phyloP scores from a whole-genome alignment of 192 early-diverging fungal genomes.

The Coemansia sp. region DNA sequence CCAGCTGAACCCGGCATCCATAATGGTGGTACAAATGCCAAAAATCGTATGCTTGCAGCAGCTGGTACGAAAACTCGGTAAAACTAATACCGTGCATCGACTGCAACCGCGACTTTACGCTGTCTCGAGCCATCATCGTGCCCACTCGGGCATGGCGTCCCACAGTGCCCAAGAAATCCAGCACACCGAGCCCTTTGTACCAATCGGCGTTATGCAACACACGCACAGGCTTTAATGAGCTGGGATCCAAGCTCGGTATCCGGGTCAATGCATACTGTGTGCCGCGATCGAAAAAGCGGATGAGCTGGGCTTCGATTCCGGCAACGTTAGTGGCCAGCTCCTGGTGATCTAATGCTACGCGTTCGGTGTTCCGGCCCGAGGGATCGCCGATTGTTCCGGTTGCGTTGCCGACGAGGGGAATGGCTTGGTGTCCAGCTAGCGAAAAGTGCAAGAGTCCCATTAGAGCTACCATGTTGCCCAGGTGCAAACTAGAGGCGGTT shows the following conservation, averaged over 20 bases:
- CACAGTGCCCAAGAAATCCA: slow-evolving; percentile 75
- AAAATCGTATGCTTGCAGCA: slow-evolving; percentile 94
- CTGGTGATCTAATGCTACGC: slow-evolving; percentile 62
- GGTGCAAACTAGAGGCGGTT: slow-evolving; percentile 84
- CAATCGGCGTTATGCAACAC: slow-evolving; percentile 83
- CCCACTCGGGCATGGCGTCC: slow-evolving; percentile 80
- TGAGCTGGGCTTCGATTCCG: slow-evolving; percentile 71
- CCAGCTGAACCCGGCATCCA: slow-evolving; percentile 63
- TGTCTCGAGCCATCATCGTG: slow-evolving; percentile 85
- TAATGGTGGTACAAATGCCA: slow-evolving; percentile 70
- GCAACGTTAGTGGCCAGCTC: slow-evolving; percentile 63
- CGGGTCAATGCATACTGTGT: slow-evolving; percentile 35
- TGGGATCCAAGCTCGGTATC: slow-evolving; percentile 29
- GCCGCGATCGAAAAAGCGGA: slow-evolving; percentile 67
- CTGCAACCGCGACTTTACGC: slow-evolving; percentile 78
- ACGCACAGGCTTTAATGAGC: slow-evolving; percentile 51
- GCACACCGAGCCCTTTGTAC: slow-evolving; percentile 69
- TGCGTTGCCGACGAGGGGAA: slow-evolving; percentile 88
- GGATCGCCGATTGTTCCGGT: slow-evolving; percentile 94
- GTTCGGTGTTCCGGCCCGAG: slow-evolving; percentile 80
- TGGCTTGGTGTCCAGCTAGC: slow-evolving; percentile 73
- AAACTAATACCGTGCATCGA: slow-evolving; percentile 87
- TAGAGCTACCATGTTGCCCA: slow-evolving; percentile 86
- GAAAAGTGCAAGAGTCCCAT: slow-evolving; percentile 87
- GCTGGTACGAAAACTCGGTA: slow-evolving; percentile 95